phyloP scores from a whole-genome alignment of 139 green algal species.

The Haematococcus sp. region DNA sequence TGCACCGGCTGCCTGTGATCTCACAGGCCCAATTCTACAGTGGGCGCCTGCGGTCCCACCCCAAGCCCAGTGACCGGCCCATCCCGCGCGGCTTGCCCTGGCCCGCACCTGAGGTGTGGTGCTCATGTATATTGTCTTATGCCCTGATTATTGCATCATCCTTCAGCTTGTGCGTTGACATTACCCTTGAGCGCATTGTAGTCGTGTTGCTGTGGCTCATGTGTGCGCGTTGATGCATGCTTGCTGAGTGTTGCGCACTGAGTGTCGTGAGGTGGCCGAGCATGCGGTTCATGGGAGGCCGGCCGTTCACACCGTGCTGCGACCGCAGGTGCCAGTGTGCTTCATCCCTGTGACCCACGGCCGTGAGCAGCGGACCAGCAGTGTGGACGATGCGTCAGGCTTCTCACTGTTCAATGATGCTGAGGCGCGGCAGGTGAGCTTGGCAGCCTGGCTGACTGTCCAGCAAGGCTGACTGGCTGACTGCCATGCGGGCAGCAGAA shows the following conservation, averaged over 20 bases:
- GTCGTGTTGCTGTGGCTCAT: too few species aligned
- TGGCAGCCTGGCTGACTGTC: too few species aligned
- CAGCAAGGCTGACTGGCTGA: too few species aligned
- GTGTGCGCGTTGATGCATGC: too few species aligned
- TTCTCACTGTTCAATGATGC: slow-evolving; percentile 43
- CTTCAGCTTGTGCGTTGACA: background rate
- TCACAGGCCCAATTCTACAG: slow-evolving; percentile 41
- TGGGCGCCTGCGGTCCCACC: slow-evolving; percentile 24
- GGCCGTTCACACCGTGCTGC: too few species aligned
- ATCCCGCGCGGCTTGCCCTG: slow-evolving; percentile 27
- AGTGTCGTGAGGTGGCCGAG: too few species aligned
- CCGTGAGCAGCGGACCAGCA: background rate
- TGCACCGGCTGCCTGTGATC: slow-evolving; percentile 46
- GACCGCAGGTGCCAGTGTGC: slow-evolving; percentile 19
- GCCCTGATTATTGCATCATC: too few species aligned
- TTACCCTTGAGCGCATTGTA: too few species aligned
- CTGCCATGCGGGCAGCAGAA: too few species aligned
- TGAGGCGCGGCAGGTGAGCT: slow-evolving; percentile 35
- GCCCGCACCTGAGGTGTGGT: slow-evolving; percentile 37
- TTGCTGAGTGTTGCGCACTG: too few species aligned
- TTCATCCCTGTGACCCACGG: slow-evolving; percentile 11
- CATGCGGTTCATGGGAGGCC: too few species aligned
- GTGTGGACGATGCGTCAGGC: background rate
- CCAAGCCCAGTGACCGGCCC: slow-evolving; percentile 9
- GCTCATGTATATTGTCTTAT: too few species aligned